Evolutionary conservation across 345 rosid species (phyloP), one percentile per base, ranked within the genome.

Genomic region (Heritiera fomes): DNA sequence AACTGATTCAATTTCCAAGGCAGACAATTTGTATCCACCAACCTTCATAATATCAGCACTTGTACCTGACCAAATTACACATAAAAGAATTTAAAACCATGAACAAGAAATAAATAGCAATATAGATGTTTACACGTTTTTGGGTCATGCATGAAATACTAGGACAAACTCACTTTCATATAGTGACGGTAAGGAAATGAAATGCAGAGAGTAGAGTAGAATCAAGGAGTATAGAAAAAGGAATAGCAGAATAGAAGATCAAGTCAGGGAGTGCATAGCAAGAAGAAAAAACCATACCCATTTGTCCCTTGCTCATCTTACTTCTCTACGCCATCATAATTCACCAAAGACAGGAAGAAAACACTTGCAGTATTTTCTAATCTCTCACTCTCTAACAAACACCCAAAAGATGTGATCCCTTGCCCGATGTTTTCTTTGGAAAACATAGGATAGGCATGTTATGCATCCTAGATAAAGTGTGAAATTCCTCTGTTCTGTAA

Each of bases 1-100:
- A 79, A 86, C 85, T 60, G 99, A 92, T 91, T 96, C 98, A 17
- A 96, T 94, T 85, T 96, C 98, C 73, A 96, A 84, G 47, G 99
- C 99, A 12, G 99, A 96, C 75, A 96, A 86, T 64, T 96, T 96
- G 88, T 92, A 96, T 82, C 99, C 99, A 20, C 98, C 99, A 73
- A 92, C 99, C 84, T 96, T 96, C 92, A 96, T 91, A 46, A 96
- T 96, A 85, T 96, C 99, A 32, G 98, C 97, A 80, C 87, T 96
- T 6, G 89, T 91, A 79, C 99, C 99, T 96, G 87, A 82, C 23
- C 23, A 12, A 30, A 67, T 13, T 49, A 52, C 62, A 72, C 62
- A 52, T 32, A 65, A 23, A 73, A 45, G 45, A 75, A n/a, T 53
- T 20, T 20, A 20, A 58, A 28, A 30, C 14, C 17, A 59, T 17